Evolutionary conservation across 2,329 filamentous ascomycete genomes (phyloP).

Genomic region (Penicillium sp.): DNA sequence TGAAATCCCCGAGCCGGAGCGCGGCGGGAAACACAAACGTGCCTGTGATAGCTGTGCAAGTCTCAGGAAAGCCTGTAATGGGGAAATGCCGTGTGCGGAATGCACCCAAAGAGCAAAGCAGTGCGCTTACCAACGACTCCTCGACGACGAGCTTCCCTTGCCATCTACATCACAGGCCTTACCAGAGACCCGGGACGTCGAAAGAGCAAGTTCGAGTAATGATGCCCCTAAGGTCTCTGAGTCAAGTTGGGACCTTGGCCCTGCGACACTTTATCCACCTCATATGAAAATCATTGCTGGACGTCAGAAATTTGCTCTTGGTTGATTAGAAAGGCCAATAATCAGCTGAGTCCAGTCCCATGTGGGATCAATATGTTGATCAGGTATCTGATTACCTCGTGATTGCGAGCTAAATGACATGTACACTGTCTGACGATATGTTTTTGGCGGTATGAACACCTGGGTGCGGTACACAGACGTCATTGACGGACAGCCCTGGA

Average conservation of each 20-base stretch:
- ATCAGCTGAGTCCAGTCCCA: background rate
- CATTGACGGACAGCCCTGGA: background rate
- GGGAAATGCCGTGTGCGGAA: slow-evolving; percentile 18
- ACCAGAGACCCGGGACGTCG: background rate
- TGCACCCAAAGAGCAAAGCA: slow-evolving; percentile 15
- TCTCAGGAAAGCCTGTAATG: slow-evolving; percentile 23
- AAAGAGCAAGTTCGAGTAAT: background rate
- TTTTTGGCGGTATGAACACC: background rate
- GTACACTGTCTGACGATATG: background rate
- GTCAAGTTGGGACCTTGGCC: slow-evolving; percentile 1
- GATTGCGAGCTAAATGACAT: background rate
- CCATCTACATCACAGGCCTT: background rate
- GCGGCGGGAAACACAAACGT: slow-evolving; percentile 22
- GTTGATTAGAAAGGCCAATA: background rate
- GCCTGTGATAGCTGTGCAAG: slow-evolving; percentile 26
- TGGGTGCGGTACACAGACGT: background rate
- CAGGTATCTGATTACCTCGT: background rate
- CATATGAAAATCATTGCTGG: background rate
- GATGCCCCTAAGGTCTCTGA: background rate
- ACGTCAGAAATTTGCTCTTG: background rate
- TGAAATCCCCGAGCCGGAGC: slow-evolving; percentile 18
- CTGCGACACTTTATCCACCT: slow-evolving; percentile 1
- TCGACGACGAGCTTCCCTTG: background rate
- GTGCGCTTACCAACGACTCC: slow-evolving; percentile 22
- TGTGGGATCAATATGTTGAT: no score